Percentiles rank a stretch among this genome's conserved stretches.
Evolutionary conservation across 768 basidiomycete species (phyloP).

Genomic region (Tricholoma terreum): DNA sequence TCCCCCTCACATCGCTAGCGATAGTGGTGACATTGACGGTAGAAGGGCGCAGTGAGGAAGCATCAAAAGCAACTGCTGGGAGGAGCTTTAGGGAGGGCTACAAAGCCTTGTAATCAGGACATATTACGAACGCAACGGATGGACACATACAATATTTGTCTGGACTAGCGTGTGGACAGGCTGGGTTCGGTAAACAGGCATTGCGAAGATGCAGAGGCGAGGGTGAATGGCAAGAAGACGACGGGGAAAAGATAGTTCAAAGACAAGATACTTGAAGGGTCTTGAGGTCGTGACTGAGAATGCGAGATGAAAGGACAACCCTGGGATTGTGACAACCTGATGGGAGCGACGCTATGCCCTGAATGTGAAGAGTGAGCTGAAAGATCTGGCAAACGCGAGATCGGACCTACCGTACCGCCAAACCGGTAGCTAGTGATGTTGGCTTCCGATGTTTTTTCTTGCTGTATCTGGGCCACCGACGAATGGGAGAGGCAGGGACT

Average conservation of each 20-base stretch:
- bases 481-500: too few species aligned
- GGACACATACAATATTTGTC: background rate
- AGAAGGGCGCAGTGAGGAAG: background rate
- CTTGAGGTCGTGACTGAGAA: background rate
- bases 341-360: background rate
- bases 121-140: background rate
- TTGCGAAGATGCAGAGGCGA: background rate
- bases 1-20: background rate
- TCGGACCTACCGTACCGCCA: background rate
- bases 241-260: background rate
- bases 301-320: background rate
- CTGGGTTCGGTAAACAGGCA: background rate
- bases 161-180: background rate
- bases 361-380: background rate
- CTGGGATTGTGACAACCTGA: background rate
- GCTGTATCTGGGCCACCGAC: too few species aligned
- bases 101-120: background rate
- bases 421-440: background rate
- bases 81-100: background rate
- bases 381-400: background rate
- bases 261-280: background rate
- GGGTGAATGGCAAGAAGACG: background rate
- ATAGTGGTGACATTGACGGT: background rate
- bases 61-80: background rate
- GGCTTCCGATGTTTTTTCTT: background rate